A percentile compares a stretch with the other conserved stretches of the same genome.
Evolutionary conservation across 1,284 basidiomycete genomes (phyloP).

Genomic region (Marasmius oreades): DNA sequence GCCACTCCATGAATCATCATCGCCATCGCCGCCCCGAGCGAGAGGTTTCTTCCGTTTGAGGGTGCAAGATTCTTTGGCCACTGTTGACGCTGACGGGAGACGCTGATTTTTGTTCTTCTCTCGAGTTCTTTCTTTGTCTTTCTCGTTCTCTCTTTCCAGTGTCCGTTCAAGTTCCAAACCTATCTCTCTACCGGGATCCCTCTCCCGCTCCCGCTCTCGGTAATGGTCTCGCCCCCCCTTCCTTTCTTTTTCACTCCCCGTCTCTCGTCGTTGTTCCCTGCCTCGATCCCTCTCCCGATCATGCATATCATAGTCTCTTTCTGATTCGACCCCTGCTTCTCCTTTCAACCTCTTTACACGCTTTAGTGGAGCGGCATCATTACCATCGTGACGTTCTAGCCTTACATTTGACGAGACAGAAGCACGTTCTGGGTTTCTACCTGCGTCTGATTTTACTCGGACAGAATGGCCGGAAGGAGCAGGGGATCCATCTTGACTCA

Average conservation of each 20-base stretch:
- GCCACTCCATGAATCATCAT: not conserved
- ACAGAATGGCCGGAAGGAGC: not conserved
- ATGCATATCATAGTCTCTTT: conserved; percentile 7
- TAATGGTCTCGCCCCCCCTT: conserved; percentile 16
- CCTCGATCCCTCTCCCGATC: conserved; percentile 24
- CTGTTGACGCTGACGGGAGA: not conserved
- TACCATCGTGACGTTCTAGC: conserved; percentile 1
- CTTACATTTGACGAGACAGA: not conserved
- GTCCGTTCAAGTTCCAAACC: not conserved
- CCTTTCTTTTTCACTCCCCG: too few species aligned
- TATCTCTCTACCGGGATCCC: conserved; percentile 11
- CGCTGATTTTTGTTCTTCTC: not conserved
- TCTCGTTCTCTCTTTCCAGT: not conserved
- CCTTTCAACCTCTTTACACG: conserved; percentile 14
- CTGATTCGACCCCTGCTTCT: conserved; percentile 14
- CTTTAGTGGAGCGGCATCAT: conserved; percentile 6
- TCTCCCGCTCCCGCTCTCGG: conserved; percentile 25
- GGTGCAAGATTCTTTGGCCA: not conserved
- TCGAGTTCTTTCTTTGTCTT: not conserved
- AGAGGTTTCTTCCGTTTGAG: not conserved
- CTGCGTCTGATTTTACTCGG: not conserved
- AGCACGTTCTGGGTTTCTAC: not conserved
- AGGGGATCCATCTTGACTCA: not conserved
- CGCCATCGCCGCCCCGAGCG: not conserved
- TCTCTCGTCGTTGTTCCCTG: conserved; percentile 16